Evolutionary conservation across 2,329 filamentous ascomycete species (phyloP).

Genomic region (Acarospora socialis): DNA sequence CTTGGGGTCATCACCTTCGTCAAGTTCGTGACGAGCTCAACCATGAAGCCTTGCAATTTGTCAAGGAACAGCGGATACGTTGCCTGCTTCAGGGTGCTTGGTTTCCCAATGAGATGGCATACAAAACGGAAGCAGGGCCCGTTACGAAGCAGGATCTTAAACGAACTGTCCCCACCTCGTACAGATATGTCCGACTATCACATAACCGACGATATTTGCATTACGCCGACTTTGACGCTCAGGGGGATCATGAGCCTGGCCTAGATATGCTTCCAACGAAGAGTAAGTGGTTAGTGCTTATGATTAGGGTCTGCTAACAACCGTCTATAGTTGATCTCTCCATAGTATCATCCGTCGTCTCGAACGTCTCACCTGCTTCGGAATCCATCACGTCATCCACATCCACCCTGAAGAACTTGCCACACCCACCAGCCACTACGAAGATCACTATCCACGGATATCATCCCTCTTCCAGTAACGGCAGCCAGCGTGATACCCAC

Average conservation of each 20-base stretch:
- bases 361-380: slow-evolving; percentile 64
- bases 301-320: slow-evolving; percentile 4
- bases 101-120: slow-evolving; percentile 51
- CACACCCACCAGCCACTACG: slow-evolving; percentile 39
- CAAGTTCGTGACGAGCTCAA: slow-evolving; percentile 86
- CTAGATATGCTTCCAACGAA: slow-evolving; percentile 64
- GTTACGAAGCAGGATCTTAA: slow-evolving; percentile 28
- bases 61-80: slow-evolving; percentile 89
- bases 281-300: slow-evolving; percentile 29
- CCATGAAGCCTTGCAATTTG: slow-evolving; percentile 84
- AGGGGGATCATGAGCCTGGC: slow-evolving; percentile 49
- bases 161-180: slow-evolving; percentile 39
- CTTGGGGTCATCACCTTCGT: slow-evolving; percentile 79
- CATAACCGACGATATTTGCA: slow-evolving; percentile 85
- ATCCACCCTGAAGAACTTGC: slow-evolving; percentile 20
- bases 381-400: slow-evolving; percentile 34
- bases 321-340: slow-evolving; percentile 56
- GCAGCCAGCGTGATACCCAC: slow-evolving; percentile 22
- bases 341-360: slow-evolving; percentile 82
- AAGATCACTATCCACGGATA: slow-evolving; percentile 88
- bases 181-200: slow-evolving; percentile 76
- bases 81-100: slow-evolving; percentile 80
- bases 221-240: slow-evolving; percentile 67
- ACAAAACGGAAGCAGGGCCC: slow-evolving; percentile 32
- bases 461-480: slow-evolving; percentile 22